These are phyloP conservation scores for Tuber umbilicatum DNA, from an alignment of 495 filamentous ascomycete genomes.

Conservation along the genomic window DNA sequence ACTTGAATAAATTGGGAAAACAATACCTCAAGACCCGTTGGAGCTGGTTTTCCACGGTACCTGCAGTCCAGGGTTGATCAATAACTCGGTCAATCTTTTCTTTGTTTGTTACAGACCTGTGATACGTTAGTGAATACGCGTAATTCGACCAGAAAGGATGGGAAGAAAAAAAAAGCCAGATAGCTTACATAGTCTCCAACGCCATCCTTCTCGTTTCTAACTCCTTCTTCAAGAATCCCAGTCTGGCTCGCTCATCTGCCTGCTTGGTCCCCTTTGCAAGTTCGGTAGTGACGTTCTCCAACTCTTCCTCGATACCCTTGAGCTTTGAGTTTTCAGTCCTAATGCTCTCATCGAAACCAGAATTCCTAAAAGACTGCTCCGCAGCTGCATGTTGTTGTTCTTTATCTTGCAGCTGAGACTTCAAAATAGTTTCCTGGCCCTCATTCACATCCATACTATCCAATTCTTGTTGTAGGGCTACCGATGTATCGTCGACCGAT, in stretches of 20 bases:
- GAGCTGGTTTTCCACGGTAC: constrained; percentile 64
- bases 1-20: not conserved
- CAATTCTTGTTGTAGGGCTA: constrained; percentile 57
- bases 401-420: constrained; percentile 64
- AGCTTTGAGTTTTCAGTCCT: constrained; percentile 57
- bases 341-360: constrained; percentile 63
- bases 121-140: constrained; percentile 8
- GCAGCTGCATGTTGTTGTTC: constrained; percentile 56
- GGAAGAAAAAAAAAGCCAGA: constrained; percentile 7
- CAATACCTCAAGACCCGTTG: constrained; percentile 55
- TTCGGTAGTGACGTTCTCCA: constrained; percentile 62
- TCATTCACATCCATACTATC: constrained; percentile 72
- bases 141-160: not conserved
- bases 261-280: constrained; percentile 71
- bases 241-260: constrained; percentile 67
- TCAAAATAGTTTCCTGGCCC: constrained; percentile 66
- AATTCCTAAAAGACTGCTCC: constrained; percentile 54
- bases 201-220: constrained; percentile 62
- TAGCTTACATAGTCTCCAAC: constrained; percentile 58
- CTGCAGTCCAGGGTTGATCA: constrained; percentile 58
- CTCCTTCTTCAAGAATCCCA: constrained; percentile 73
- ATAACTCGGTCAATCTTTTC: constrained; percentile 60
- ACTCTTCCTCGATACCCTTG: constrained; percentile 60
- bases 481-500: constrained; percentile 60
- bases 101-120: constrained; percentile 58